Evolutionary conservation across 202 grass and related monocot species (phyloP).

Genomic region (Hordeum pubiflorum): DNA sequence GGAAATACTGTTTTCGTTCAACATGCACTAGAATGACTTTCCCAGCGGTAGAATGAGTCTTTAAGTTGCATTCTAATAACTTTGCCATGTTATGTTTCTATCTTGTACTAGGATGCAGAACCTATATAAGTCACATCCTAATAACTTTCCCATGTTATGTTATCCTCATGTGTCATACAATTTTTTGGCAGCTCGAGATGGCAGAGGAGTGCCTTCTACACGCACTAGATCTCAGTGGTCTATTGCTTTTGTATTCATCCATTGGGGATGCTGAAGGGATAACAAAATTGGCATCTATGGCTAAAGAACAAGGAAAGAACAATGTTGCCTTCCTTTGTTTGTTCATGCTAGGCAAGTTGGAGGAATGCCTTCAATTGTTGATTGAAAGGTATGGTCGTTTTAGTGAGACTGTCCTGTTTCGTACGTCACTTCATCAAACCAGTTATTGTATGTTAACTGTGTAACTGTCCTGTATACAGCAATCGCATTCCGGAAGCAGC

Average conservation of each 20-base stretch:
- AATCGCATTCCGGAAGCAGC: conserved; percentile 80
- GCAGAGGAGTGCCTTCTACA: conserved; percentile 69
- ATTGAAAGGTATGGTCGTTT: conserved; percentile 48
- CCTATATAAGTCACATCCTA: not conserved
- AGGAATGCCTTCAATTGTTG: conserved; percentile 72
- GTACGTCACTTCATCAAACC: not conserved
- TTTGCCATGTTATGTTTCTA: not conserved
- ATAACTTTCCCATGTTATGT: not conserved
- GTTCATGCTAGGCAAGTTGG: conserved; percentile 77
- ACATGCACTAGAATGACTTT: no score
- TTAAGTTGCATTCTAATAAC: not conserved
- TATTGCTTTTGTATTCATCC: conserved; percentile 75
- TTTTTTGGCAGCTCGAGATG: conserved; percentile 55
- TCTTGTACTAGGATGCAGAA: not conserved
- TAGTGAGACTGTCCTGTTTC: not conserved
- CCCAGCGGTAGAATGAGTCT: not conserved
- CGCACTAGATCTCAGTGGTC: conserved; percentile 61
- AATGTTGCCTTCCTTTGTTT: conserved; percentile 74
- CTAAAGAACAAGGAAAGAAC: conserved; percentile 74
- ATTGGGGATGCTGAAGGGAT: conserved; percentile 63
- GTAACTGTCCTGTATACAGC: conserved; percentile 27
- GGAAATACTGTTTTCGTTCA: not conserved
- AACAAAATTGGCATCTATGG: conserved; percentile 51
- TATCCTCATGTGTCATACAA: conserved; percentile 24
- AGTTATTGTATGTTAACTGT: conserved; percentile 10